Evolutionary conservation across 2,329 filamentous ascomycete species (phyloP).

Genomic region (Pseudogymnoascus sp.): DNA sequence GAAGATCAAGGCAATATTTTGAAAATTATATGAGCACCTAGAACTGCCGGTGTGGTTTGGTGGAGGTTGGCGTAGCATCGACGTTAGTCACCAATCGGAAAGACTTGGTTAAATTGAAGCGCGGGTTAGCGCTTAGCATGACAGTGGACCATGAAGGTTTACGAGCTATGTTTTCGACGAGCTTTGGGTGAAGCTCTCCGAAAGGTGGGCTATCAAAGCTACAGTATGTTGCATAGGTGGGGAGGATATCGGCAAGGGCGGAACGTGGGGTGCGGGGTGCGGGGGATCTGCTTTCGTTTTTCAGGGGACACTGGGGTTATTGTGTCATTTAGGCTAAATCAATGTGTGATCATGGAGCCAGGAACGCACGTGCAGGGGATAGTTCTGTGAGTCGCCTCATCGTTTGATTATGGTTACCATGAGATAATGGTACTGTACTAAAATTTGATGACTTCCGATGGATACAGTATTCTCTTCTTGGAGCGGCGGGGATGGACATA

Average conservation of each 20-base stretch:
- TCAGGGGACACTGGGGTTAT: not conserved
- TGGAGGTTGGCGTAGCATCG: not conserved
- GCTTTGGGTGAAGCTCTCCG: too few relatives aligned
- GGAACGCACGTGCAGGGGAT: too few relatives aligned
- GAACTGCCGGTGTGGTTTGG: not conserved
- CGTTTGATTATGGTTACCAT: too few relatives aligned
- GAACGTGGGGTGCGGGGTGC: not conserved
- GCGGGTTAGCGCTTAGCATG: not conserved
- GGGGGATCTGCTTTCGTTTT: not conserved
- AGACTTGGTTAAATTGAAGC: not conserved
- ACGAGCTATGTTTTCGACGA: not conserved
- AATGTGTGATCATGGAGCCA: too few relatives aligned
- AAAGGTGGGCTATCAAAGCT: too few relatives aligned
- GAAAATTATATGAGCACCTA: not conserved
- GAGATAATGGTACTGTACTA: too few relatives aligned
- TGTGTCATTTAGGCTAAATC: not conserved
- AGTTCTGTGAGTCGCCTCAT: too few relatives aligned
- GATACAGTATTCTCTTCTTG: too few relatives aligned
- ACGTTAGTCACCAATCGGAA: not conserved
- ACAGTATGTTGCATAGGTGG: too few relatives aligned
- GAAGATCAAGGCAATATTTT: not conserved
- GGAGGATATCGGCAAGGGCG: not conserved
- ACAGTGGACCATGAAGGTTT: not conserved
- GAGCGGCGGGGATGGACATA: too few relatives aligned
- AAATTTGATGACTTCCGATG: too few relatives aligned